Base-by-base conservation (phyloP, 305 asterid genomes). In the Fraxinus greggii region DNA sequence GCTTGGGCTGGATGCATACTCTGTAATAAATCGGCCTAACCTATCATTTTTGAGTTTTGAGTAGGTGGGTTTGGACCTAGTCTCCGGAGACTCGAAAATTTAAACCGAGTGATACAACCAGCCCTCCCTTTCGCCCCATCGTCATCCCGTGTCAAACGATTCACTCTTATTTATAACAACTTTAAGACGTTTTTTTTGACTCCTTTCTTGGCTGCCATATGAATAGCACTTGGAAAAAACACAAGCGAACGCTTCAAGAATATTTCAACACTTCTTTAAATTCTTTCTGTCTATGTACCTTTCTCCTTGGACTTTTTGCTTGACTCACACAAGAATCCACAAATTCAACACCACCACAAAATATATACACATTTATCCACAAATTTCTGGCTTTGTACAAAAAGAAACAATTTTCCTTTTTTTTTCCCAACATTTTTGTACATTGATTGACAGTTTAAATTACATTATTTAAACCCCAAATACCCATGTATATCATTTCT, bases 161-260 rank as follows among this genome's bases (percentile, higher is more conserved):
- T 75, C 73, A 84, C 38, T 21, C 24, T 7, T 1, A 56, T 61
- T 26, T 78, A 32, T 26, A 82, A 74, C 76, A 29, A 63, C 76
- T 83, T 80, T 83, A 81, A 85, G 88, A 83, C 85, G 88, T 74
- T 77, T 80, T 87, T 79, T 75, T 89, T 89, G 90, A 89, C 93
- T 86, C 83, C 81, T 54, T 12, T 8, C 84, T 86, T 87, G 88
- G 90, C 92, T 80, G 81, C 75, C 83, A 84, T 79, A 78, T 24
- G 75, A 79, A 83, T 6, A 72, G 23, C 78, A 82, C 84, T 48
- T 21, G 19, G 38, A 24, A 63, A 76, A 36, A 81, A 54, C 38
- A 79, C 79, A 82, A 8, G 38, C 3, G 78, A 79, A 82, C 7
- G 45, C 5, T 10, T 33, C 59, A 79, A 78, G 63, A 84, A 73